These are phyloP conservation scores for Suhomyces kilbournensis DNA, from an alignment of 805 yeast species.

Conservation along the genomic window DNA sequence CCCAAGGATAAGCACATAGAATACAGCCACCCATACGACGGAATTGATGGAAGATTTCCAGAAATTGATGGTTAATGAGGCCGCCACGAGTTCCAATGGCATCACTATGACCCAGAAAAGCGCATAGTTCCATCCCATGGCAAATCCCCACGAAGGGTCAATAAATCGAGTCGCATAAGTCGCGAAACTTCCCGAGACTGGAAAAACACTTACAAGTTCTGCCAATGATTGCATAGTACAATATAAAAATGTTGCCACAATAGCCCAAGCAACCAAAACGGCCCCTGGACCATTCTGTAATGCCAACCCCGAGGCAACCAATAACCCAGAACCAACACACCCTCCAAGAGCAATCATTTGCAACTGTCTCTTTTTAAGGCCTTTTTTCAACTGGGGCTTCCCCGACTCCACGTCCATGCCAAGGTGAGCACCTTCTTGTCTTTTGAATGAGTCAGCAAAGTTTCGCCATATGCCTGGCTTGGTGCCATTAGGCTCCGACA, in stretches of 20 bases:
- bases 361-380: conserved; percentile 29
- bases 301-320: conserved; percentile 40
- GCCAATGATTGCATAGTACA: conserved; percentile 44
- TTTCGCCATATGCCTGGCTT: conserved; percentile 17
- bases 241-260: conserved; percentile 39
- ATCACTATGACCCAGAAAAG: conserved; percentile 43
- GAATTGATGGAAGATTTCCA: conserved; percentile 39
- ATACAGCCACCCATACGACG: conserved; percentile 41
- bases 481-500: not conserved
- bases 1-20: conserved; percentile 34
- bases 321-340: conserved; percentile 41
- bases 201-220: conserved; percentile 37
- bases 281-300: conserved; percentile 32
- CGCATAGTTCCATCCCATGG: conserved; percentile 46
- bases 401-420: conserved; percentile 7
- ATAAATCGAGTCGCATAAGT: conserved; percentile 39
- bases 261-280: conserved; percentile 37
- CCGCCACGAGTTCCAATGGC: conserved; percentile 43
- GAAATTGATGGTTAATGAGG: conserved; percentile 38
- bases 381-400: conserved; percentile 17
- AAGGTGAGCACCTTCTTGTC: conserved; percentile 14
- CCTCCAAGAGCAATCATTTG: conserved; percentile 43
- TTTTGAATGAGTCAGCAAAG: conserved; percentile 28
- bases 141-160: conserved; percentile 45
- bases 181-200: conserved; percentile 42